Evolutionary conservation across 2,329 filamentous ascomycete species (phyloP), one percentile per base, ranked within the genome.

Genomic region (Alternaria ventricosa): DNA sequence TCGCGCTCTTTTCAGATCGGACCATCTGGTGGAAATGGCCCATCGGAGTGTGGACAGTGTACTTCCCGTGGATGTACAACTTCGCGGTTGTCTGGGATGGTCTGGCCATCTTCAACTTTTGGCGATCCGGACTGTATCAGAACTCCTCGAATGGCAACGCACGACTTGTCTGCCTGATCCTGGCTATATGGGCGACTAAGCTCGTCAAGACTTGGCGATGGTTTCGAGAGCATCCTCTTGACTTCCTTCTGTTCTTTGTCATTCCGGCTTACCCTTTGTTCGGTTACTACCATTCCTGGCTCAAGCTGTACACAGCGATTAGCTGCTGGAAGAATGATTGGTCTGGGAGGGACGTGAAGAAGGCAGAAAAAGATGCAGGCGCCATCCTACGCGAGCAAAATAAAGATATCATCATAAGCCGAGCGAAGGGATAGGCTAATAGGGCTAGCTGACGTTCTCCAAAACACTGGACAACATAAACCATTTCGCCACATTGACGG

Each of bases 51-150:
- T 75, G 72, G 72, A 72, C 66, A 3, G 71, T 71, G 4, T 70
- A 67, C 23, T 55, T 74, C 0, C 69, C 73, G 0, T 75, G 72
- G 72, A n/a, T 75, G 36, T 72, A 72, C 59, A 75, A 75, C 51
- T 65, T 65, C 0, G 71, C 73, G 1, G 41, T 72, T 1, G 10
- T 75, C 15, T 75, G 72, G 72, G 73, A 75, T 25, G 6, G n/a
- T 10, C 12, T 68, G 1, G 60, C 66, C 5, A 23, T 73, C 1
- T 61, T 57, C 18, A 61, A 50, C 2, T 57, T 71, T 1, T 57
- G 36, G 1, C 58, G 43, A 10, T 72, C 70, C 1, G 25, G 45
- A 3, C 12, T 66, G 1, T 74, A 67, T 43, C 25, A 33, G 10
- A 12, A 59, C 4, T 68, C 69, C 1, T 2, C 50, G 4, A 53